phyloP scores from a whole-genome alignment of 768 basidiomycete genomes.

The Tulasnella sp. region DNA sequence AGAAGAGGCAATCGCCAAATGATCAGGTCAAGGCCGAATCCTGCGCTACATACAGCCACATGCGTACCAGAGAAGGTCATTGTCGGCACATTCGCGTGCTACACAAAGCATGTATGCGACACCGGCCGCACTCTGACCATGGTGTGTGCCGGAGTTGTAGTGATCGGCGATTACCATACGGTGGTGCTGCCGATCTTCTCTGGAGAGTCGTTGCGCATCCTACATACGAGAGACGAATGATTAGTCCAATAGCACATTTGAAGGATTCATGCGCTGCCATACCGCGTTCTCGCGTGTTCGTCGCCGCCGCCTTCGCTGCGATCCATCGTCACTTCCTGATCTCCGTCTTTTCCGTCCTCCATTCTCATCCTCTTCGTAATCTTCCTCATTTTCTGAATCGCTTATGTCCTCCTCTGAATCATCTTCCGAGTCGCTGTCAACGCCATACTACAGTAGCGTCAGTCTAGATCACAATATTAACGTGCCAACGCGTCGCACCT shows the following conservation, averaged over 20 bases:
- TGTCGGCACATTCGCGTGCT: slow-evolving; percentile 82
- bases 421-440: slow-evolving; percentile 57
- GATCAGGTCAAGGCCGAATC: too few species aligned
- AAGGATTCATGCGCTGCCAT: not conserved
- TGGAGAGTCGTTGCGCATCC: slow-evolving; percentile 48
- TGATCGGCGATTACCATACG: slow-evolving; percentile 61
- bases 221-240: slow-evolving; percentile 19
- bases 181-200: slow-evolving; percentile 58
- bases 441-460: slow-evolving; percentile 1
- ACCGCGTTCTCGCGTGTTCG: slow-evolving; percentile 16
- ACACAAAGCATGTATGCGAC: slow-evolving; percentile 85
- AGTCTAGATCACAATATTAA: not conserved
- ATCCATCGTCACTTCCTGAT: slow-evolving; percentile 13
- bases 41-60: too few species aligned
- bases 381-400: slow-evolving; percentile 37
- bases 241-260: not conserved
- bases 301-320: slow-evolving; percentile 3
- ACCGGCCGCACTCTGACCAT: slow-evolving; percentile 82
- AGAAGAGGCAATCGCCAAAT: too few species aligned
- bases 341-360: slow-evolving; percentile 25
- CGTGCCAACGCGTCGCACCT: slow-evolving; percentile 37
- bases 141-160: slow-evolving; percentile 73
- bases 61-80: slow-evolving; percentile 86
- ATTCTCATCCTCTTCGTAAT: slow-evolving; percentile 36
- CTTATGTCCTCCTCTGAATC: slow-evolving; percentile 42